Evolutionary conservation across 2,329 filamentous ascomycete genomes (phyloP).

Genomic region (Trichothecium sympodiale): DNA sequence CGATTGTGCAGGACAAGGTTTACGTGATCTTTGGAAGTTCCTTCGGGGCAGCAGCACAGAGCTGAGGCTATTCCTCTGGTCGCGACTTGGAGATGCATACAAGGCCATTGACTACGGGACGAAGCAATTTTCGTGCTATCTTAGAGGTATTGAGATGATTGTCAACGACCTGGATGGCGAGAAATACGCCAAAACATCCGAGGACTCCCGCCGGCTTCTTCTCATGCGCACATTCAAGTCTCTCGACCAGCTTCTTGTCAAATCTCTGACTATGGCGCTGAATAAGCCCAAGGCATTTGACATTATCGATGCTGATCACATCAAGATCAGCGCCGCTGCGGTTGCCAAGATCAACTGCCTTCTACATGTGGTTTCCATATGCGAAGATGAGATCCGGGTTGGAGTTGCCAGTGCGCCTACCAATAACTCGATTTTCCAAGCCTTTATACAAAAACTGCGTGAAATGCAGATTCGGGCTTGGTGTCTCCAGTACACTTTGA

Average conservation of each 20-base stretch:
- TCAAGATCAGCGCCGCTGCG: slow-evolving; percentile 61
- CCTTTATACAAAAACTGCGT: slow-evolving; percentile 55
- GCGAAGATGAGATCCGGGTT: slow-evolving; percentile 76
- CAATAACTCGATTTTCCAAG: slow-evolving; percentile 42
- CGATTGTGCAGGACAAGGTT: slow-evolving; percentile 41
- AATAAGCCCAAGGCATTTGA: slow-evolving; percentile 65
- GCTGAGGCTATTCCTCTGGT: slow-evolving; percentile 80
- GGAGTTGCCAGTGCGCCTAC: slow-evolving; percentile 54
- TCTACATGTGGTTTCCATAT: slow-evolving; percentile 68
- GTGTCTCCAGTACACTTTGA: slow-evolving; percentile 73
- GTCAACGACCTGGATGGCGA: slow-evolving; percentile 52
- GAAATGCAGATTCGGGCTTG: slow-evolving; percentile 83
- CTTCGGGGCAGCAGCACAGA: slow-evolving; percentile 72
- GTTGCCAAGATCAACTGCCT: slow-evolving; percentile 62
- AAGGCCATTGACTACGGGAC: slow-evolving; percentile 72
- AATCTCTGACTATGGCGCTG: slow-evolving; percentile 56
- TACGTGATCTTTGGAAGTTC: slow-evolving; percentile 77
- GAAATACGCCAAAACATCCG: slow-evolving; percentile 46
- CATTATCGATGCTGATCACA: slow-evolving; percentile 69
- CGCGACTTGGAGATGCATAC: slow-evolving; percentile 82
- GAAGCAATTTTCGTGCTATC: slow-evolving; percentile 77
- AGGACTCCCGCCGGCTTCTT: slow-evolving; percentile 55
- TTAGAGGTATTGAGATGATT: slow-evolving; percentile 79
- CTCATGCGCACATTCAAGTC: slow-evolving; percentile 70
- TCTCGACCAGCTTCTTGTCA: slow-evolving; percentile 64